Evolutionary conservation across 257 asterid species (phyloP).

Genomic region (Parsonsia alboflavescens): DNA sequence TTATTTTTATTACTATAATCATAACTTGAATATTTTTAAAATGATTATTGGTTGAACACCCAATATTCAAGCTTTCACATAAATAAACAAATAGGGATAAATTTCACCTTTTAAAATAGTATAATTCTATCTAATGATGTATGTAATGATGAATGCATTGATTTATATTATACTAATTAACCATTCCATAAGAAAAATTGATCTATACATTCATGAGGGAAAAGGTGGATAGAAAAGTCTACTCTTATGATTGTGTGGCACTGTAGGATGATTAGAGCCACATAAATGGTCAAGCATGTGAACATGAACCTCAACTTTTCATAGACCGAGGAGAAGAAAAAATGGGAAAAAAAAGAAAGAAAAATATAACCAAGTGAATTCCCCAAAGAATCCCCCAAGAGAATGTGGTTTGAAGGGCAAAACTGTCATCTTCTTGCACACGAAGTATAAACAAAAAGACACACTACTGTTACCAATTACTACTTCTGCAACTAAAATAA

Average conservation of each 20-base stretch:
- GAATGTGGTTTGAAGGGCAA: not conserved
- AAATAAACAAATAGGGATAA: no score
- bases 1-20: no score
- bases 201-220: no score
- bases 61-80: no score
- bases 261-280: not conserved
- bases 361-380: not conserved
- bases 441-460: not conserved
- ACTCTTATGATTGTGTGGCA: not conserved
- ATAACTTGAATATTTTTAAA: no score
- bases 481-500: not conserved
- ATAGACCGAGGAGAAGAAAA: not conserved
- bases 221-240: not conserved
- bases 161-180: not conserved
- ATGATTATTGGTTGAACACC: no score
- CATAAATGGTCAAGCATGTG: conserved; percentile 1
- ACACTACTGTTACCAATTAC: not conserved
- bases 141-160: not conserved
- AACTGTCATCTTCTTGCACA: not conserved
- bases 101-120: no score
- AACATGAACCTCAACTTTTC: not conserved
- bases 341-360: not conserved
- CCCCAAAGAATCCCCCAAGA: not conserved
- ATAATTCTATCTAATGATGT: no score
- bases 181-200: not conserved